Conservation (phyloP, 2,329 filamentous ascomycete species). For the Nothophaeocryptopus gaeumannii region DNA sequence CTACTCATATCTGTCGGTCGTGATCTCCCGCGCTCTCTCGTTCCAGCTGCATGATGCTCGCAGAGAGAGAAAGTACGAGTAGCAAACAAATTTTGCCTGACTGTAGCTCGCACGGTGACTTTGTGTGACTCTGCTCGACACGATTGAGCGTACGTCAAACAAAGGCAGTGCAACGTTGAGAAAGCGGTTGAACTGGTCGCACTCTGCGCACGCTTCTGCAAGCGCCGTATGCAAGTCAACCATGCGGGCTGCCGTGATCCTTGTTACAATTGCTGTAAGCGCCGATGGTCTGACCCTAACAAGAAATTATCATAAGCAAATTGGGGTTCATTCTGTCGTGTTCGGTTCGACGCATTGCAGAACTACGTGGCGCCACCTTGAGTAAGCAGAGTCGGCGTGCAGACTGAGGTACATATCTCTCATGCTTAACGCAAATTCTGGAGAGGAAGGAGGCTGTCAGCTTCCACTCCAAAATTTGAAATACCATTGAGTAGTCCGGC, state of each 20-base stretch:
- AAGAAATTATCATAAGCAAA: background rate
- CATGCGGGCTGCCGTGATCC: background rate
- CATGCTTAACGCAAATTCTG: too few species aligned
- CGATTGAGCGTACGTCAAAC: constrained; percentile 1
- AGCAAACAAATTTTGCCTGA: background rate
- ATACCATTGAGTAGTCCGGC: too few species aligned
- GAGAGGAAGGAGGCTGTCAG: too few species aligned
- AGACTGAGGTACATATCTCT: too few species aligned
- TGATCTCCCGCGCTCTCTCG: background rate
- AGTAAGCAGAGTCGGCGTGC: too few species aligned
- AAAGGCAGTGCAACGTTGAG: background rate
- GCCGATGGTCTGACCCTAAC: background rate
- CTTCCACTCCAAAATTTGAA: too few species aligned
- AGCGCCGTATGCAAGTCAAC: background rate
- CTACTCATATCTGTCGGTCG: background rate
- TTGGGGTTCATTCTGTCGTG: background rate
- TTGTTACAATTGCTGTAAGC: background rate
- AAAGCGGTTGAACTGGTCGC: too few species aligned
- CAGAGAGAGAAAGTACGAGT: background rate
- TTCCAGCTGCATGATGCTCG: background rate
- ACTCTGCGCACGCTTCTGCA: background rate
- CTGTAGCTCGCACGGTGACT: background rate
- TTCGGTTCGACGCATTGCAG: background rate
- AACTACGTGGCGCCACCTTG: too few species aligned
- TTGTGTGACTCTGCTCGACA: background rate